A percentile compares a stretch with the other conserved stretches of the same genome.
phyloP scores from a whole-genome alignment of 2,329 filamentous ascomycete species.

The Neofusicoccum cordaticola region DNA sequence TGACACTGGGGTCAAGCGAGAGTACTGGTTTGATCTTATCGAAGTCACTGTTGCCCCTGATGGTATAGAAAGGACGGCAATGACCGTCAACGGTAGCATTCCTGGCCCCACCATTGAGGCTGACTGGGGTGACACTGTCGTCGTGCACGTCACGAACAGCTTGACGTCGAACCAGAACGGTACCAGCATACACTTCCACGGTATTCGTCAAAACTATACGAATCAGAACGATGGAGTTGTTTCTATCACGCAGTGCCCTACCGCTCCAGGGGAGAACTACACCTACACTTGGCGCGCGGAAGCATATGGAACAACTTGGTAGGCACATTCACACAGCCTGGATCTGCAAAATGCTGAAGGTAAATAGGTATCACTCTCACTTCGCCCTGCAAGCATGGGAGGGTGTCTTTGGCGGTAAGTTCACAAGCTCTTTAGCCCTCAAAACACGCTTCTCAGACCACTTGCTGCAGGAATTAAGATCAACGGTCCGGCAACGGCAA shows the following conservation, averaged over 20 bases:
- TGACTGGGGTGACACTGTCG: slow-evolving; percentile 47
- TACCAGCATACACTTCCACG: slow-evolving; percentile 63
- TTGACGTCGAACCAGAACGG: slow-evolving; percentile 49
- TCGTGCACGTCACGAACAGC: slow-evolving; percentile 49
- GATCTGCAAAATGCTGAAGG: background rate
- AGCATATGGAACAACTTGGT: slow-evolving; percentile 32
- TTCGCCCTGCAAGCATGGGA: slow-evolving; percentile 33
- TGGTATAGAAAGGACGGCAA: slow-evolving; percentile 47
- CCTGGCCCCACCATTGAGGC: slow-evolving; percentile 21
- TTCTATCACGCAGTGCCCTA: slow-evolving; percentile 42
- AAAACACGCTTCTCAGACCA: background rate
- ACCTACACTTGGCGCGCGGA: slow-evolving; percentile 56
- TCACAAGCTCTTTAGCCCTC: too few relatives aligned
- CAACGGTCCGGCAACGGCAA: slow-evolving; percentile 35
- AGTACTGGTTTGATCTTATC: slow-evolving; percentile 54
- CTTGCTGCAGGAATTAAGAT: slow-evolving; percentile 33
- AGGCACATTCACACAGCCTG: background rate
- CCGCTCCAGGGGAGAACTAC: slow-evolving; percentile 25
- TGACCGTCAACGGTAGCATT: slow-evolving; percentile 10
- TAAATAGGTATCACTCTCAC: slow-evolving; percentile 29
- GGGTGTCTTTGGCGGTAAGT: slow-evolving; percentile 28
- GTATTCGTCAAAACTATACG: slow-evolving; percentile 55
- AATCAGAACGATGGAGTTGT: slow-evolving; percentile 58
- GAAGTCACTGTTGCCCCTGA: slow-evolving; percentile 54
- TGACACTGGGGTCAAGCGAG: slow-evolving; percentile 54